Evolutionary conservation across 2,329 filamentous ascomycete species (phyloP).

Genomic region (Fusarium nisikadoi): DNA sequence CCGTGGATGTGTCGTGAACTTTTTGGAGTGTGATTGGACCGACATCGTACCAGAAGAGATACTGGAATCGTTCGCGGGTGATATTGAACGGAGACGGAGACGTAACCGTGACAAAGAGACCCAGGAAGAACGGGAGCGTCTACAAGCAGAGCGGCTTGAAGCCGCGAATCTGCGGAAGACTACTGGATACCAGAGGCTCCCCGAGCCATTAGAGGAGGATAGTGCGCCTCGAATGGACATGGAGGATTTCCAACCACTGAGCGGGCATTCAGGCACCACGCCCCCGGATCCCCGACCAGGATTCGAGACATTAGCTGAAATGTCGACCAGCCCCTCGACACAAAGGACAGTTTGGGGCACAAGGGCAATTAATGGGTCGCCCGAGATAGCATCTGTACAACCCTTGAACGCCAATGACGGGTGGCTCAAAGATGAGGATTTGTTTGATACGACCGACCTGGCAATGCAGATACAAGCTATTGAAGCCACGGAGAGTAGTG

Average conservation of each 20-base stretch:
- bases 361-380: slow-evolving; percentile 69
- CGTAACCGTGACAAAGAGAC: slow-evolving; percentile 84
- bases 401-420: slow-evolving; percentile 71
- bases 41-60: slow-evolving; percentile 82
- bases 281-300: slow-evolving; percentile 68
- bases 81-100: slow-evolving; percentile 81
- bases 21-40: slow-evolving; percentile 94
- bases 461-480: slow-evolving; percentile 68
- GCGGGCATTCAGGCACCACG: slow-evolving; percentile 60
- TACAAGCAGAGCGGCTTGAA: slow-evolving; percentile 84
- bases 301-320: slow-evolving; percentile 76
- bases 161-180: slow-evolving; percentile 72
- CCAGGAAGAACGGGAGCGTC: slow-evolving; percentile 85
- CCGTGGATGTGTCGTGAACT: slow-evolving; percentile 89
- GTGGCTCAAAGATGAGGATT: slow-evolving; percentile 84
- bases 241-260: slow-evolving; percentile 74
- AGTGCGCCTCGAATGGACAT: slow-evolving; percentile 56
- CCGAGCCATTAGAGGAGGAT: slow-evolving; percentile 54
- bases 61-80: slow-evolving; percentile 78
- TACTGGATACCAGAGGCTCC: slow-evolving; percentile 52
- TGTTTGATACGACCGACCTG: slow-evolving; percentile 71
- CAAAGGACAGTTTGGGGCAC: slow-evolving; percentile 95
- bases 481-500: slow-evolving; percentile 51
- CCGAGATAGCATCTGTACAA: slow-evolving; percentile 58
- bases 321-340: slow-evolving; percentile 83